Evolutionary conservation across 179 eudicot species (phyloP), one percentile per base, ranked within the genome.

Genomic region (Drosera spatulata): DNA sequence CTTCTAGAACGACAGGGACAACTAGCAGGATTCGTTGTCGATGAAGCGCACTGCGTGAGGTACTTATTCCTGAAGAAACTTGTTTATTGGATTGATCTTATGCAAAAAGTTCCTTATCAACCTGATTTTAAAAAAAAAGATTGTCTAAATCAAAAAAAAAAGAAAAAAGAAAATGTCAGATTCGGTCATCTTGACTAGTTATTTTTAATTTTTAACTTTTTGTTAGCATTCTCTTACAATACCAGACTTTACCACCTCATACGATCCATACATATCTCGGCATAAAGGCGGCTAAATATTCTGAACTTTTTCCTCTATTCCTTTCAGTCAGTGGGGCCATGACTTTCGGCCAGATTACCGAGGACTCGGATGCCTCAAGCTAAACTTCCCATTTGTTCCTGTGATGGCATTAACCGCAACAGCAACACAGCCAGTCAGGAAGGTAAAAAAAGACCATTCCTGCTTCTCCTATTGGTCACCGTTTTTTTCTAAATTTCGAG

Each of bases 11-110:
- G 52, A 61, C 91, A 93, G 99, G 96, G 99, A 48, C 86, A 66
- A 56, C 70, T 93, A 66, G 88, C 96, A 13, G 90, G 96, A 60
- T 93, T 93, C 74, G 88, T 84, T 70, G 82, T 93, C 67, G 99
- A 93, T 77, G 99, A 93, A 81, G 99, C 99, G 60, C 99, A 93
- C 62, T 93, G 99, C 58, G 95, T 93, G 63, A 93, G 99, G 99
- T 89, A 77, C 63, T 58, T 64, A 72, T 61, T 60, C 69, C 46
- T 49, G 33, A 45, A 47, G 22, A 15, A 74, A 12, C 13, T 41
- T 54, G 14, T 54, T 33, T 33, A 40, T 53, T 53, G 3, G 13
- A 41, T 59, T 62, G 64, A 43, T 43, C 45, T 43, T 7, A 43
- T 43, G 8, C 45, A 6, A 15, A 56, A 39, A 56, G 58, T 40